Evolutionary conservation across 805 yeast genomes (phyloP).

Genomic region (Ogataea zsoltii): DNA sequence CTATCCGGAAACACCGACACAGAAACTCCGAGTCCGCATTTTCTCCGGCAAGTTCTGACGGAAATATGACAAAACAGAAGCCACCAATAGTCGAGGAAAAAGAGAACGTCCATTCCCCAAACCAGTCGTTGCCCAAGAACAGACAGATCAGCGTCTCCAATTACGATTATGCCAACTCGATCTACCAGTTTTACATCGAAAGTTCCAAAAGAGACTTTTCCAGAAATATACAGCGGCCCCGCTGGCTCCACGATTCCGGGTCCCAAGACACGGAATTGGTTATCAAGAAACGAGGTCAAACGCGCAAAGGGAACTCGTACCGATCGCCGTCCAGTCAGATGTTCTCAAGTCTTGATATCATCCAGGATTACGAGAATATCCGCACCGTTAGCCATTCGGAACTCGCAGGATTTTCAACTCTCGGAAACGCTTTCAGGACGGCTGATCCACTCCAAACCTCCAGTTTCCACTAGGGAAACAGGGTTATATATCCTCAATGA

Average conservation of each 20-base stretch:
- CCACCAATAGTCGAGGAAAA: not conserved
- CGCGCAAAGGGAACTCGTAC: not conserved
- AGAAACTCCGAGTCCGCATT: not conserved
- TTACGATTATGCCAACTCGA: conserved; percentile 5
- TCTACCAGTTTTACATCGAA: conserved; percentile 9
- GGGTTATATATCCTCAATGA: not conserved
- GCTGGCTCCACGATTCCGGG: not conserved
- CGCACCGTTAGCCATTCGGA: no score
- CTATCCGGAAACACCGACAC: not conserved
- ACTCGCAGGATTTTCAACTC: no score
- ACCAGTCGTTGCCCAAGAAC: not conserved
- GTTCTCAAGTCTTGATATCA: no score
- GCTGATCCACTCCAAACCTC: no score
- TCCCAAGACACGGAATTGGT: not conserved
- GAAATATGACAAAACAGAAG: not conserved
- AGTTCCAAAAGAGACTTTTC: conserved; percentile 6
- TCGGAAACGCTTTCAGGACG: no score
- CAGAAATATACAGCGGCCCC: not conserved
- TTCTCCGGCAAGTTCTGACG: no score
- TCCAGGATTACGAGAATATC: no score
- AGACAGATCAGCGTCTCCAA: not conserved
- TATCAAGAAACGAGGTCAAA: not conserved
- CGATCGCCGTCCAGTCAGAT: no score
- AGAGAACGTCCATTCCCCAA: not conserved
- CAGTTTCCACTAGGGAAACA: no score